These are phyloP conservation scores for Haplosporangium gracile DNA, from an alignment of 192 early-diverging fungal species.

Conservation along the genomic window DNA sequence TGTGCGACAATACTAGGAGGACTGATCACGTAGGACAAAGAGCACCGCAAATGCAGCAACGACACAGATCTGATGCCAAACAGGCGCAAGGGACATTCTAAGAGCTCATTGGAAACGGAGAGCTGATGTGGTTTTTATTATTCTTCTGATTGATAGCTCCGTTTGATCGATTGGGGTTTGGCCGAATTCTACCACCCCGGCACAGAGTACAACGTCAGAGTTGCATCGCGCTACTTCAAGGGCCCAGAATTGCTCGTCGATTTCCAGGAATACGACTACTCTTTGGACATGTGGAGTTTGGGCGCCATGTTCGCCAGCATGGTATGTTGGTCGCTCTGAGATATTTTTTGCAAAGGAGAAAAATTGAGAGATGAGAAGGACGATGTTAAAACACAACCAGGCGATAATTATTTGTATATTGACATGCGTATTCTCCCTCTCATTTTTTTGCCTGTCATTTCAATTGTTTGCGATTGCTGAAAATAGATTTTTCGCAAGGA, in stretches of 20 bases:
- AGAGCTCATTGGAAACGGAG: background rate
- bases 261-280: slow-evolving; percentile 99
- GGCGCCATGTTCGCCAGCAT: slow-evolving; percentile 99
- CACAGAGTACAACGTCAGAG: slow-evolving; percentile 97
- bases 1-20: background rate
- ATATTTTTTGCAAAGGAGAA: slow-evolving; percentile 94
- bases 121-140: background rate
- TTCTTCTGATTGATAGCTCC: slow-evolving; percentile 66
- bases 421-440: background rate
- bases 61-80: background rate
- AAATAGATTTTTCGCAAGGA: slow-evolving; percentile 97
- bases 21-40: background rate
- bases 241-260: slow-evolving; percentile 98
- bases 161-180: slow-evolving; percentile 99
- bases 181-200: slow-evolving; percentile 99
- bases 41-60: background rate
- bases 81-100: background rate
- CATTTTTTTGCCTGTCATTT: background rate
- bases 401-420: background rate
- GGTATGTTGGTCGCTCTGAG: slow-evolving; percentile 64
- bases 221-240: slow-evolving; percentile 99
- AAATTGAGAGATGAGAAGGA: background rate
- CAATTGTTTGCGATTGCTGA: background rate
- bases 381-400: background rate
- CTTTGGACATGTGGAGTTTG: slow-evolving; percentile 99